Evolutionary conservation across 441 rosid genomes (phyloP).

Genomic region (Erodium texanum): DNA sequence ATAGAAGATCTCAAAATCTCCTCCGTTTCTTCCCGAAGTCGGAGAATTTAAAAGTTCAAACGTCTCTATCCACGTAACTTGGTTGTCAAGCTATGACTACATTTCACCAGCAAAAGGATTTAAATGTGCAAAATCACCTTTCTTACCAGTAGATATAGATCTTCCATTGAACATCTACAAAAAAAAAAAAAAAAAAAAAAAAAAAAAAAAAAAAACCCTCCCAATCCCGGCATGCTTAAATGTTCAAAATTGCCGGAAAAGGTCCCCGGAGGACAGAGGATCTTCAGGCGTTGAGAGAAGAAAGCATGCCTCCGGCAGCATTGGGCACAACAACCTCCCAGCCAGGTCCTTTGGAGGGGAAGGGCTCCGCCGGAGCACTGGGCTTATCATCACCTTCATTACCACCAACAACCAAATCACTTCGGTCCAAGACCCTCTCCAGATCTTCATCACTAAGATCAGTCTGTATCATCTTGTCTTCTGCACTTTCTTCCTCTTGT

Average conservation of each 20-base stretch:
- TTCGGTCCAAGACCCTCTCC: slow-evolving; percentile 60
- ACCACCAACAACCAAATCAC: slow-evolving; percentile 41
- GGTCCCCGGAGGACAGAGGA: background rate
- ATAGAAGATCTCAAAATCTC: no score
- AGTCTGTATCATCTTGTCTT: slow-evolving; percentile 81
- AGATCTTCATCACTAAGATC: slow-evolving; percentile 77
- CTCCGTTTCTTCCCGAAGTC: no score
- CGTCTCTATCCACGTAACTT: no score
- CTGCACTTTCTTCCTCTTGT: slow-evolving; percentile 63
- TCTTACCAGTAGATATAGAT: no score
- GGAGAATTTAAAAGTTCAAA: no score
- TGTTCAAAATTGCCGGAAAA: background rate
- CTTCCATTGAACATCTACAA: no score
- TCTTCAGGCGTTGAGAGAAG: slow-evolving; percentile 59
- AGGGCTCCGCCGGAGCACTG: slow-evolving; percentile 19
- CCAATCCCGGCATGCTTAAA: background rate
- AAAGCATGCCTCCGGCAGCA: slow-evolving; percentile 67
- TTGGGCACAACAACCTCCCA: slow-evolving; percentile 90
- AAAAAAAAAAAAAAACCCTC: no score
- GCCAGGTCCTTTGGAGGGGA: slow-evolving; percentile 86
- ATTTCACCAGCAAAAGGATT: no score
- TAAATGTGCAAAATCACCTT: no score
- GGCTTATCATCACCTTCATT: slow-evolving; percentile 22
- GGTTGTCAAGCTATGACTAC: no score
- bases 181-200: no score